Conservation (phyloP, 768 basidiomycete species). For the Leccinum rimulosum region DNA sequence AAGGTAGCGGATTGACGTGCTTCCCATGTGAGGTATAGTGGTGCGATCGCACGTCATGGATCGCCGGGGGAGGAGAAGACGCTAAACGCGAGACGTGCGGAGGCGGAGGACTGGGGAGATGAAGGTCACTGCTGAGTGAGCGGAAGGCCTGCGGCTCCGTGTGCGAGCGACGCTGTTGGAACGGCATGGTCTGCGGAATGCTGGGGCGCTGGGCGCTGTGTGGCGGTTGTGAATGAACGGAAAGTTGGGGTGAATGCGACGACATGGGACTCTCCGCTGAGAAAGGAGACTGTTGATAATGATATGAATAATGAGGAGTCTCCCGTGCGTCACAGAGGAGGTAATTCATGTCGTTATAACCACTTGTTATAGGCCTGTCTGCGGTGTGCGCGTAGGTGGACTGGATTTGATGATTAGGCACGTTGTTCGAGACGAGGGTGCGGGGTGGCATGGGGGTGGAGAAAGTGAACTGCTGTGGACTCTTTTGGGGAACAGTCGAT, state of each 20-base stretch:
- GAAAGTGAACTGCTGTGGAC: conserved; percentile 44
- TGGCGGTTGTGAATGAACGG: conserved; percentile 35
- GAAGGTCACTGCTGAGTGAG: conserved; percentile 47
- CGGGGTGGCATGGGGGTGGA: conserved; percentile 43
- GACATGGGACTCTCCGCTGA: conserved; percentile 41
- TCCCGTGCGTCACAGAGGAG: conserved; percentile 46
- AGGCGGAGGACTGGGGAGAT: conserved; percentile 46
- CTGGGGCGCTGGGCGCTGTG: conserved; percentile 36
- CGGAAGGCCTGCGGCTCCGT: conserved; percentile 56
- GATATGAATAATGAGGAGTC: conserved; percentile 48
- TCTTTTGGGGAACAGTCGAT: conserved; percentile 45
- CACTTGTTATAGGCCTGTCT: conserved; percentile 48
- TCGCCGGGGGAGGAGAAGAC: conserved; percentile 41
- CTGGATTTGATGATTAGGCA: conserved; percentile 38
- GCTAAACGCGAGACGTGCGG: conserved; percentile 40
- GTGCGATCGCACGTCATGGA: conserved; percentile 35
- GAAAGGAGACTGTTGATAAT: conserved; percentile 52
- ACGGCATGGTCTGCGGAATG: conserved; percentile 46
- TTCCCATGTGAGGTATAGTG: conserved; percentile 44
- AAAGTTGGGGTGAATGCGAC: conserved; percentile 42
- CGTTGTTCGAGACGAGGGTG: conserved; percentile 38
- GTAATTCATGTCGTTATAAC: conserved; percentile 48
- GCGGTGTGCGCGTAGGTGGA: conserved; percentile 46
- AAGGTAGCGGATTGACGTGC: conserved; percentile 46
- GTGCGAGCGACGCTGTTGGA: conserved; percentile 54